Percentiles rank a stretch among this genome's conserved stretches.
phyloP scores from a whole-genome alignment of 352 stramenopile species.

The Phytopythium helicoides region DNA sequence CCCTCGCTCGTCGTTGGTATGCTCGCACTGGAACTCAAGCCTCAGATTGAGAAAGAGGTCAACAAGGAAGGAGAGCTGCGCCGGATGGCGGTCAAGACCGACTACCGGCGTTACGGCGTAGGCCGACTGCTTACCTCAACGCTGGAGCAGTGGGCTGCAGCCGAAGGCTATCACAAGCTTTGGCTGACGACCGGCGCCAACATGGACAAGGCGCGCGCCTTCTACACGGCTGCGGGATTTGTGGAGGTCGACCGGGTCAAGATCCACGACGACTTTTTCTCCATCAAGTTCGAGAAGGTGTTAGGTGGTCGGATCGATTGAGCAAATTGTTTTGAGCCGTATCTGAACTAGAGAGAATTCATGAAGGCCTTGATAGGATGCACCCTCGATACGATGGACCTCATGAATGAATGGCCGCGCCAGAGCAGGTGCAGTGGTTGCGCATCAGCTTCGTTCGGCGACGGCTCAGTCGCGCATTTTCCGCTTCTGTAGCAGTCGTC shows the following conservation, averaged over 20 bases:
- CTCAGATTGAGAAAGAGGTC: neutral
- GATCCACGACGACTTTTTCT: constrained; percentile 15
- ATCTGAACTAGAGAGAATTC: no score
- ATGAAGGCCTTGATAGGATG: no score
- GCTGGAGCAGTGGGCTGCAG: constrained; percentile 26
- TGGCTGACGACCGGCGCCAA: constrained; percentile 23
- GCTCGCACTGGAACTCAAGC: constrained; percentile 28
- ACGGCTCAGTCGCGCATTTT: no score
- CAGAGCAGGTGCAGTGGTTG: no score
- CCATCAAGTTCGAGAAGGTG: constrained; percentile 23
- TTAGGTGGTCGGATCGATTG: neutral
- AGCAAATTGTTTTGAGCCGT: neutral
- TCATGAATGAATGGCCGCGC: no score
- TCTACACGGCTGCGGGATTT: constrained; percentile 23
- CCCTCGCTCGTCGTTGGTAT: constrained; percentile 22
- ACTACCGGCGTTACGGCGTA: constrained; percentile 28
- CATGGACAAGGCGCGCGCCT: constrained; percentile 14
- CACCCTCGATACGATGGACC: no score
- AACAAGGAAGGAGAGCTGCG: constrained; percentile 27
- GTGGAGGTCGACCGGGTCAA: constrained; percentile 8
- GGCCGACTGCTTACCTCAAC: constrained; percentile 19
- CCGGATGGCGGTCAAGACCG: constrained; percentile 32
- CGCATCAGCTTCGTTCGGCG: no score
- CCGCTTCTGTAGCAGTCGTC: no score
- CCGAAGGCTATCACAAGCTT: constrained; percentile 16